A percentile compares a stretch with the other conserved stretches of the same genome.
These are phyloP conservation scores for Citrus unshiu DNA, from an alignment of 345 rosid genomes.

Conservation along the genomic window DNA sequence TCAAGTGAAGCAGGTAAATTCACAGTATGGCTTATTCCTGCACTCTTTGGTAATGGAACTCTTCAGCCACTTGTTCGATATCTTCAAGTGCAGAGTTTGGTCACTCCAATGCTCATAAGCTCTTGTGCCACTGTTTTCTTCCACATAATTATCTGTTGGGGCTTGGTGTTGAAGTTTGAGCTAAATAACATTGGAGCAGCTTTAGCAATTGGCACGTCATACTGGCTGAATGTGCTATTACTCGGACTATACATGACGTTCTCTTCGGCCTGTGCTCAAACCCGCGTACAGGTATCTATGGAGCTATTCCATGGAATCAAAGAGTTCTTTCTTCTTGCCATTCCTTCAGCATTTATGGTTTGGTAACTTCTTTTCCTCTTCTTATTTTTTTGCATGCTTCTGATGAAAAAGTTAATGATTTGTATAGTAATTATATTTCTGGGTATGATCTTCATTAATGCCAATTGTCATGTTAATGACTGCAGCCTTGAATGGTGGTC, in stretches of 20 bases:
- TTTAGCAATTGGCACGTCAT: slow-evolving; percentile 38
- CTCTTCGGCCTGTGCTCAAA: slow-evolving; percentile 46
- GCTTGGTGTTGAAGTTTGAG: slow-evolving; percentile 46
- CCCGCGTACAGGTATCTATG: slow-evolving; percentile 35
- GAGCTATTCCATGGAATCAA: slow-evolving; percentile 43
- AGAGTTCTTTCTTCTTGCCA: slow-evolving; percentile 62
- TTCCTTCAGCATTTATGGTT: slow-evolving; percentile 68
- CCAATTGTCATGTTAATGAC: background rate
- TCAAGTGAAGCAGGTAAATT: slow-evolving; percentile 53
- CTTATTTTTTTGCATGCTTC: background rate
- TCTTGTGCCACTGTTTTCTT: slow-evolving; percentile 37
- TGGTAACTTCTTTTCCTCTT: slow-evolving; percentile 37
- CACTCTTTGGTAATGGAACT: slow-evolving; percentile 53
- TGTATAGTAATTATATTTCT: no score
- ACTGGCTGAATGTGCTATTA: slow-evolving; percentile 48
- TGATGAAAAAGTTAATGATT: no score
- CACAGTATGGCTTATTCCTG: slow-evolving; percentile 53
- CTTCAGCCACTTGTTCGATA: slow-evolving; percentile 55
- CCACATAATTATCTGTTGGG: slow-evolving; percentile 57
- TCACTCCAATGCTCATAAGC: slow-evolving; percentile 51
- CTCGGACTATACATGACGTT: slow-evolving; percentile 47
- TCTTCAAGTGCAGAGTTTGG: slow-evolving; percentile 56
- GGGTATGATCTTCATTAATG: background rate
- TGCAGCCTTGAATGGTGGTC: slow-evolving; percentile 98
- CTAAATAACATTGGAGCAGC: slow-evolving; percentile 51